Conservation (phyloP, 106 monocot genomes). For the Platanthera zijinensis region DNA sequence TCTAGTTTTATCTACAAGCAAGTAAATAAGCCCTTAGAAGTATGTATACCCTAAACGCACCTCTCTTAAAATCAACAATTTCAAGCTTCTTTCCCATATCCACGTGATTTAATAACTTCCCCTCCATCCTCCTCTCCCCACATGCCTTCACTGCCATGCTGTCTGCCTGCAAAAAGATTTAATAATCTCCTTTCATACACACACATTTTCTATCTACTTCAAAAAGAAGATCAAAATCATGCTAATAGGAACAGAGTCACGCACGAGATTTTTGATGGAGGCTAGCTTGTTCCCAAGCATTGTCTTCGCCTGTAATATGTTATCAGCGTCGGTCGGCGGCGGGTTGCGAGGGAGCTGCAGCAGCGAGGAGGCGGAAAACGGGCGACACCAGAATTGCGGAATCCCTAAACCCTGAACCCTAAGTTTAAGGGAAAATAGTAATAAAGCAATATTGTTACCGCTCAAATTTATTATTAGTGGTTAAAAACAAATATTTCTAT, state of each 20-base stretch:
- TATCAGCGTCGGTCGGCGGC: no score
- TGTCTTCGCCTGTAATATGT: constrained; percentile 39
- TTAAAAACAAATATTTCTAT: no score
- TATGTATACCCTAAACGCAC: constrained; percentile 17
- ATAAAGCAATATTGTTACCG: no score
- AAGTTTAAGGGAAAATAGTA: no score
- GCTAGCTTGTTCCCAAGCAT: constrained; percentile 54
- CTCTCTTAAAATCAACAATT: constrained; percentile 71
- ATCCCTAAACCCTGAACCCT: no score
- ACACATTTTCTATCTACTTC: background rate
- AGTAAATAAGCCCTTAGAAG: no score
- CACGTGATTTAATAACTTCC: constrained; percentile 72
- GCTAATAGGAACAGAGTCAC: constrained; percentile 82
- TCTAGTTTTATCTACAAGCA: no score
- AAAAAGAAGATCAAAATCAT: background rate
- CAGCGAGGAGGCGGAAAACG: no score
- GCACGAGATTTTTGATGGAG: constrained; percentile 73
- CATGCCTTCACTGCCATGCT: constrained; percentile 59
- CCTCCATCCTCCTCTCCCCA: constrained; percentile 55
- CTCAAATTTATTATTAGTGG: no score
- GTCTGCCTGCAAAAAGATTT: constrained; percentile 44
- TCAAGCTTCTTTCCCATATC: constrained; percentile 77
- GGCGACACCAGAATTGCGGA: no score
- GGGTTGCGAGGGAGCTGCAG: no score
- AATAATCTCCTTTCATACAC: background rate